These are phyloP conservation scores for Metschnikowia orientalis DNA, from an alignment of 805 yeast genomes.

Conservation along the genomic window DNA sequence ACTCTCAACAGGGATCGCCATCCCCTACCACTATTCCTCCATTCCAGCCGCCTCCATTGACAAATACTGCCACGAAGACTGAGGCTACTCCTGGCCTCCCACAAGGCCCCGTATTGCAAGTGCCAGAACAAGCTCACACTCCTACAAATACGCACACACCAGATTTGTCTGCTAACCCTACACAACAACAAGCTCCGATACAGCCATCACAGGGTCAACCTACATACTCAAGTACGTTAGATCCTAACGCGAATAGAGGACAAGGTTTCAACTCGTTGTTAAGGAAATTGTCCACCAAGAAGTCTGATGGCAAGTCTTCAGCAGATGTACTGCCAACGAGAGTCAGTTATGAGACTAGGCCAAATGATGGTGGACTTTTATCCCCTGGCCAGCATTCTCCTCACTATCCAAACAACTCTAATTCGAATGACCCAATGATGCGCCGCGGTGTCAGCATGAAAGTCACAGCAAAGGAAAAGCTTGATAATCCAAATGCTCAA, in stretches of 20 bases:
- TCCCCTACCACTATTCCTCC: slow-evolving; percentile 1
- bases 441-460: slow-evolving; percentile 61
- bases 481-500: slow-evolving; percentile 19
- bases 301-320: slow-evolving; percentile 17
- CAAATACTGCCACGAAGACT: too few species aligned
- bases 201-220: too few species aligned
- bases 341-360: slow-evolving; percentile 4
- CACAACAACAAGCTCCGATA: slow-evolving; percentile 22
- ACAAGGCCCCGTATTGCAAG: slow-evolving; percentile 11
- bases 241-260: slow-evolving; percentile 27
- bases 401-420: not conserved
- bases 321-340: slow-evolving; percentile 8
- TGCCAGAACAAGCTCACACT: slow-evolving; percentile 41
- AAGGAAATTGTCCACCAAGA: slow-evolving; percentile 35
- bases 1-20: slow-evolving; percentile 3
- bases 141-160: slow-evolving; percentile 21
- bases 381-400: slow-evolving; percentile 1
- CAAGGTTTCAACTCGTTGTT: slow-evolving; percentile 34
- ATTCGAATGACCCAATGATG: slow-evolving; percentile 36
- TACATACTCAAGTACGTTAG: slow-evolving; percentile 27
- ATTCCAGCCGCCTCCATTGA: too few species aligned
- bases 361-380: not conserved
- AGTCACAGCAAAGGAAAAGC: slow-evolving; percentile 54
- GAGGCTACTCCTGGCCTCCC: too few species aligned
- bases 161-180: slow-evolving; percentile 32